Evolutionary conservation across 2,329 filamentous ascomycete genomes (phyloP), one percentile per base, ranked within the genome.

Genomic region (Aspergillus intermedius): DNA sequence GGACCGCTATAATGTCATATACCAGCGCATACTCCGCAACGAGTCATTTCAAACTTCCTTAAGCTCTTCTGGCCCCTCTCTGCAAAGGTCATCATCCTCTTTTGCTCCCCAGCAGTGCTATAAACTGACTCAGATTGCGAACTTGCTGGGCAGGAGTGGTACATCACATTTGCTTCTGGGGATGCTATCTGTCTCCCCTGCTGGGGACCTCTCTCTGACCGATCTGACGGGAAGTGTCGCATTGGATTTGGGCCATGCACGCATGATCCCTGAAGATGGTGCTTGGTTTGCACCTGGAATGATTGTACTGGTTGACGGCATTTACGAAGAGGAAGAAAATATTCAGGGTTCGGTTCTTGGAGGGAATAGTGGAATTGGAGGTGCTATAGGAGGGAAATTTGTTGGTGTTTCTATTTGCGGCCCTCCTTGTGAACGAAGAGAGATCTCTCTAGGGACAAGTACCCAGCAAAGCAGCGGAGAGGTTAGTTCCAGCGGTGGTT

Each of bases 211-310:
- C 3, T 86, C 88, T 2, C 80, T 98, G 19, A 88, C 86, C 56
- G 93, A 98, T 62, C 72, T 93, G 25, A 91, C 89, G 0, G 93
- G 91, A 15, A 91, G 87, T 46, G 95, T 98, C 59, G 78, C 82
- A 2, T 75, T 98, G 1, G 90, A 97, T 57, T 72, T 97, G 9
- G 80, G 83, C 17, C 86, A 91, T 61, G 88, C 91, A 0, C 82
- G 84, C 19, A 82, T 87, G 12, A 85, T 96, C 48, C 91, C 91
- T 0, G 84, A 89, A 51, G 84, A 91, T 62, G 89, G 88, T 21
- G 86, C 88, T 3, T 98, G 90, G 86, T 96, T 96, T 63, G 83
- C 86, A 4, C 91, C 93, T 0, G 94, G 94, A 3, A 97, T 97
- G 90, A 87, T 98, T 43, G 87, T 97, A 3, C 78, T 98, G 0